Conservation (phyloP, 306 rosid species). For the Fagus sylvatica region DNA sequence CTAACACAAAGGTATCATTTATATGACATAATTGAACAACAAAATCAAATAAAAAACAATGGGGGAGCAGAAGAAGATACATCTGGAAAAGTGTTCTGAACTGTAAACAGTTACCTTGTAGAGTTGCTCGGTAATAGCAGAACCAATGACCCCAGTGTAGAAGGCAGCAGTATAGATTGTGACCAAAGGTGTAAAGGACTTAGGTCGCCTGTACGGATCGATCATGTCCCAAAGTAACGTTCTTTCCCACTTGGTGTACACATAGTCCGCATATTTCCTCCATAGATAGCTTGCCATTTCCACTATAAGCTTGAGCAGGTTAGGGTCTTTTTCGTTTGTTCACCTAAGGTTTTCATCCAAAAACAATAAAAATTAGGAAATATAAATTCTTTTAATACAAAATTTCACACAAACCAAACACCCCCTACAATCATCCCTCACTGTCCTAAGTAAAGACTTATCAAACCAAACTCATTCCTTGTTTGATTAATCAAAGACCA, state of each 20-base stretch:
- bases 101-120: conserved; percentile 58
- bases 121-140: conserved; percentile 90
- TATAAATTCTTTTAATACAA: too few species aligned
- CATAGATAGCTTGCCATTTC: conserved; percentile 69
- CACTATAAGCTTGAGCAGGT: neutral
- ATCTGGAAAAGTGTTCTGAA: neutral
- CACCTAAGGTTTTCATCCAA: too few species aligned
- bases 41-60: too few species aligned
- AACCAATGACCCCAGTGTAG: conserved; percentile 78
- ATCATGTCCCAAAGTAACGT: conserved; percentile 86
- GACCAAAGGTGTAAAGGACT: conserved; percentile 81
- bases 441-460: too few species aligned
- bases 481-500: too few species aligned
- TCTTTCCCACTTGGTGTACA: conserved; percentile 85
- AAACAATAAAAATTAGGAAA: too few species aligned
- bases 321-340: too few species aligned
- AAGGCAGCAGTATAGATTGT: conserved; percentile 72
- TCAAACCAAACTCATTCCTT: too few species aligned
- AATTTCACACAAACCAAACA: too few species aligned
- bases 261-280: conserved; percentile 86
- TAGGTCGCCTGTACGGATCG: conserved; percentile 75
- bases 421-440: too few species aligned
- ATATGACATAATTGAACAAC: neutral
- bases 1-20: neutral
- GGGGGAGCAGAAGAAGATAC: neutral